Evolutionary conservation across 2,329 filamentous ascomycete genomes (phyloP).

Genomic region (Xylaria sp.): DNA sequence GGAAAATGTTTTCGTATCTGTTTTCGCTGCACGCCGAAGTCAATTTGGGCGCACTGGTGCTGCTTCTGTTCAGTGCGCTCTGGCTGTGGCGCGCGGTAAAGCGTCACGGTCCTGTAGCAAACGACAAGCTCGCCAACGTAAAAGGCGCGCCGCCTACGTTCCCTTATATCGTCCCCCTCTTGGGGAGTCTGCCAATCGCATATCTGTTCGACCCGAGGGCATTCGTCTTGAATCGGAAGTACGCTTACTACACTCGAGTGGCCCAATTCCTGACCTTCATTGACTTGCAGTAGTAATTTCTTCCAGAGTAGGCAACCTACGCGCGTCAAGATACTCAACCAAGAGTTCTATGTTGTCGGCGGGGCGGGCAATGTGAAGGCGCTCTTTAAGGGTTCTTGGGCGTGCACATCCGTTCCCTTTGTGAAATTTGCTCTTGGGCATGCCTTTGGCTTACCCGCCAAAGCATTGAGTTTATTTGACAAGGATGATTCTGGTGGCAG

Average conservation of each 20-base stretch:
- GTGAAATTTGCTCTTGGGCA: constrained; percentile 48
- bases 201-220: constrained; percentile 43
- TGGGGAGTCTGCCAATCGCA: constrained; percentile 42
- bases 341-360: constrained; percentile 44
- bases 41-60: constrained; percentile 32
- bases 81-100: constrained; percentile 36
- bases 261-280: not conserved
- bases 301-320: constrained; percentile 42
- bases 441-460: constrained; percentile 45
- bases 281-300: constrained; percentile 40
- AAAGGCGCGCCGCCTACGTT: constrained; percentile 39
- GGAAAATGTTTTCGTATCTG: constrained; percentile 24
- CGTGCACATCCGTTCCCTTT: constrained; percentile 46
- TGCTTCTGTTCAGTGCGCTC: constrained; percentile 35
- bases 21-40: constrained; percentile 10
- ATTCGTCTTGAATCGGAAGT: constrained; percentile 42
- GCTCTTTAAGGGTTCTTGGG: constrained; percentile 43
- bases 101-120: constrained; percentile 15
- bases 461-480: constrained; percentile 44
- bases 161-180: constrained; percentile 42
- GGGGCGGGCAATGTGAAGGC: constrained; percentile 44
- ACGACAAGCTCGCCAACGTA: constrained; percentile 26
- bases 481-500: constrained; percentile 46
- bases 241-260: constrained; percentile 16
- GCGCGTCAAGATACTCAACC: constrained; percentile 42